A percentile compares a stretch with the other conserved stretches of the same genome.
These are phyloP conservation scores for Phalaenopsis aphrodite DNA, from an alignment of 106 monocot species.

Conservation along the genomic window DNA sequence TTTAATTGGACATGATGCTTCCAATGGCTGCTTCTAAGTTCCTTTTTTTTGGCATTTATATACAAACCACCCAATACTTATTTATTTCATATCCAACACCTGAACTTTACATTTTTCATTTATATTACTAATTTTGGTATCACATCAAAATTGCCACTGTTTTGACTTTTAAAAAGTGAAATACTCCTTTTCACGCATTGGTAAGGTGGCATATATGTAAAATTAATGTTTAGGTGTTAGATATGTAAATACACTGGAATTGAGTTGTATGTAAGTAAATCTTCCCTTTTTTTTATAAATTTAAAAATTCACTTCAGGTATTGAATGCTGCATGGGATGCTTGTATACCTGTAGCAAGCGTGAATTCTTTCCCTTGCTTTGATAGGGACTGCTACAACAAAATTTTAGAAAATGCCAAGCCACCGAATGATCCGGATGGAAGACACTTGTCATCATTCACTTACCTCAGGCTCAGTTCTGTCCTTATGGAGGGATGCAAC, in stretches of 20 bases:
- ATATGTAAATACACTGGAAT: too few species aligned
- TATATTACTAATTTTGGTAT: too few species aligned
- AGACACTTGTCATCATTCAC: conserved; percentile 81
- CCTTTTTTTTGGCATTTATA: too few species aligned
- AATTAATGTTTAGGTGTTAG: too few species aligned
- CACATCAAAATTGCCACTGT: too few species aligned
- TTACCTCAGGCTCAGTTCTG: conserved; percentile 71
- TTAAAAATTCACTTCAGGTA: conserved; percentile 38
- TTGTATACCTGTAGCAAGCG: conserved; percentile 63
- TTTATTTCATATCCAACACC: too few species aligned
- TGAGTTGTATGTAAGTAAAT: neutral
- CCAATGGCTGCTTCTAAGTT: too few species aligned
- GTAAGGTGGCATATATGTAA: too few species aligned
- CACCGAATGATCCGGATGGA: conserved; percentile 78
- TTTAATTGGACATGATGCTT: neutral
- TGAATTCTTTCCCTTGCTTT: conserved; percentile 85
- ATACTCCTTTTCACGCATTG: too few species aligned
- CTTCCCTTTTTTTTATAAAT: neutral
- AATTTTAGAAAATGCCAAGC: conserved; percentile 87
- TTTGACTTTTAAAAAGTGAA: too few species aligned
- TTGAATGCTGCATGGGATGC: conserved; percentile 95
- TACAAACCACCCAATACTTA: too few species aligned
- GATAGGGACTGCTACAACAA: conserved; percentile 92
- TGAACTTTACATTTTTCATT: too few species aligned
- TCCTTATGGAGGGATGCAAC: conserved; percentile 63